These are phyloP conservation scores for Skeletonema costatum DNA, from an alignment of 108 stramenopile genomes.

Conservation along the genomic window DNA sequence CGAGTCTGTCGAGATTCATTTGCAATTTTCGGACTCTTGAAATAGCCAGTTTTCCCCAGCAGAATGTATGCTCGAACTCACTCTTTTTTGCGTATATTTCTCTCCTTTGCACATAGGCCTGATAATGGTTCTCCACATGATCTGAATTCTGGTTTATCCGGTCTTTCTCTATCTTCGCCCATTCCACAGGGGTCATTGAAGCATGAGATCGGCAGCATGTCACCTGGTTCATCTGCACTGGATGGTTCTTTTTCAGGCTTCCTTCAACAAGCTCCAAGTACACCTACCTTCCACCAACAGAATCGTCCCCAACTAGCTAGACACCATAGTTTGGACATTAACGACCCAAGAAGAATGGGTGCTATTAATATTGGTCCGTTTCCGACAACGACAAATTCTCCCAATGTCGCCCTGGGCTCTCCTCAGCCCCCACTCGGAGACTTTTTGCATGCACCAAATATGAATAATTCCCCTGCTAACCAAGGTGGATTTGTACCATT, in stretches of 20 bases:
- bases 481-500: background rate
- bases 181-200: slow-evolving; percentile 22
- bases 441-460: slow-evolving; percentile 1
- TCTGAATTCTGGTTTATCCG: slow-evolving; percentile 23
- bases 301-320: slow-evolving; percentile 11
- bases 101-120: background rate
- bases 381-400: slow-evolving; percentile 15
- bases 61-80: background rate
- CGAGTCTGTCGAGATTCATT: background rate
- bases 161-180: slow-evolving; percentile 21
- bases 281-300: slow-evolving; percentile 18
- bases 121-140: slow-evolving; percentile 28
- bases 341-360: slow-evolving; percentile 23
- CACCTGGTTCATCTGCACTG: slow-evolving; percentile 12
- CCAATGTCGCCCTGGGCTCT: slow-evolving; percentile 3
- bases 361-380: slow-evolving; percentile 15
- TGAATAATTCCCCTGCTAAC: background rate
- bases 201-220: slow-evolving; percentile 4
- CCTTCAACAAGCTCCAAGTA: slow-evolving; percentile 20
- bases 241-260: slow-evolving; percentile 24
- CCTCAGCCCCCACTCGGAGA: background rate
- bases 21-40: background rate
- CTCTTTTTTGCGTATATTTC: background rate
- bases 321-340: slow-evolving; percentile 18
- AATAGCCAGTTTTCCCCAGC: too few relatives aligned